Base-by-base conservation (phyloP, 139 green algal species). In the Coccomyxa sp. region DNA sequence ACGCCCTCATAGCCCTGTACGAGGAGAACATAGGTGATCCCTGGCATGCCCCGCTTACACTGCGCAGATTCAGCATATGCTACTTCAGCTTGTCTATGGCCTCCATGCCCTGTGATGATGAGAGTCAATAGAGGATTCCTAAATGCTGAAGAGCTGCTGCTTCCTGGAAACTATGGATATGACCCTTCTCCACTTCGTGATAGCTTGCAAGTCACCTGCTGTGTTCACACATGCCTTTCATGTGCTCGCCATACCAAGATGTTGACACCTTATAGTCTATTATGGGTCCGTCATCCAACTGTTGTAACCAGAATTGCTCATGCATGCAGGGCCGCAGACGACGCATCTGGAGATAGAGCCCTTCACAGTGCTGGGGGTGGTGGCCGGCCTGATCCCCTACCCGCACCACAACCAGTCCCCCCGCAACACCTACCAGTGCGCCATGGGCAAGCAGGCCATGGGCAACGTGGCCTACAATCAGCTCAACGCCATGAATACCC, bases 361-460 rank as follows among this genome's bases (percentile, higher is more conserved):
- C 18, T 98, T 98, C 87, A 98, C 95, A 6, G 94, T 99, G 81
- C 91, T 99, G 83, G 97, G 97, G 18, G 95, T 99, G n/a, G 95
- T 98, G 73, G 94, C 95, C 9, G 95, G 95, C 5, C 92, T 99
- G 73, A 98, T 99, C 75, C 97, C 97, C 54, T 99, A 93, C 91
- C 95, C 97, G 0, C 94, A 99, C 86, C 97, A 99, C 92, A 99
- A 99, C 89, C 97, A 99, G 91, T 97, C 92, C 10, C 96, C 96
- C 7, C 87, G 96, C 44, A 99, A 99, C 90, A 99, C 96, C 5
- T 99, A 99, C 86, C 95, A 98, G 92, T 99, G 95, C 76, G 96
- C 96, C 74, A 99, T 99, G 96, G 96, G 96, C 82, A 99, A 99
- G 92, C 96, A 99, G 88, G 95, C 97, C 18, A 99, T 99, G 96